These are phyloP conservation scores for Dujonia santamariae DNA, from an alignment of 1,139 yeast genomes.

Conservation along the genomic window DNA sequence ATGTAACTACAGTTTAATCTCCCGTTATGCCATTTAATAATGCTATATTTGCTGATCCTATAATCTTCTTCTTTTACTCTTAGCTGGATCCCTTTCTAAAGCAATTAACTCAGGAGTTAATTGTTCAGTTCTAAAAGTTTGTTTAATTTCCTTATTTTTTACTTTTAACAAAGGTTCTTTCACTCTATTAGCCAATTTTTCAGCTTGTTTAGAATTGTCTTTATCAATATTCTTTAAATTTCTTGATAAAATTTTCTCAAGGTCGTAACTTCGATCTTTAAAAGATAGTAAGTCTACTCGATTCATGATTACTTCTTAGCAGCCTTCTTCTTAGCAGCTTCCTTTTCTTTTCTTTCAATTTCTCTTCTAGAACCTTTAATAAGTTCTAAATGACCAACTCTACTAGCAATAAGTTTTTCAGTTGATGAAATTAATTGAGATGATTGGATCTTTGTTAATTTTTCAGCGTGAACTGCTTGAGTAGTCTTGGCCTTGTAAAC, in stretches of 20 bases:
- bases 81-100: constrained; percentile 4
- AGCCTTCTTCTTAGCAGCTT: constrained; percentile 16
- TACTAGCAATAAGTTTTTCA: constrained; percentile 79
- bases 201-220: too few species aligned
- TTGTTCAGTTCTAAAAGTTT: too few species aligned
- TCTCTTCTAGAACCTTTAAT: constrained; percentile 90
- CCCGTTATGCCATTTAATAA: too few species aligned
- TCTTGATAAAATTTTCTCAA: too few species aligned
- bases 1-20: too few species aligned
- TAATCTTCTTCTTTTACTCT: constrained; percentile 5
- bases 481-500: constrained; percentile 67
- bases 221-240: too few species aligned
- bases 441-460: constrained; percentile 60
- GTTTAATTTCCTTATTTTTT: too few species aligned
- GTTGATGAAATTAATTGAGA: constrained; percentile 70
- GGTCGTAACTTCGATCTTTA: too few species aligned
- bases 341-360: constrained; percentile 55
- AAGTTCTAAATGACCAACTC: constrained; percentile 94
- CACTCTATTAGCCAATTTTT: too few species aligned
- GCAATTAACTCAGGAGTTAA: constrained; percentile 6
- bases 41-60: too few species aligned
- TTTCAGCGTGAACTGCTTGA: constrained; percentile 40
- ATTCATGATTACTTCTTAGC: constrained; percentile 12
- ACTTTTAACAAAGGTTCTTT: too few species aligned
- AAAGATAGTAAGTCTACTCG: too few species aligned